Conservation (phyloP, 257 asterid genomes). For the Voacanga thouarsii region DNA sequence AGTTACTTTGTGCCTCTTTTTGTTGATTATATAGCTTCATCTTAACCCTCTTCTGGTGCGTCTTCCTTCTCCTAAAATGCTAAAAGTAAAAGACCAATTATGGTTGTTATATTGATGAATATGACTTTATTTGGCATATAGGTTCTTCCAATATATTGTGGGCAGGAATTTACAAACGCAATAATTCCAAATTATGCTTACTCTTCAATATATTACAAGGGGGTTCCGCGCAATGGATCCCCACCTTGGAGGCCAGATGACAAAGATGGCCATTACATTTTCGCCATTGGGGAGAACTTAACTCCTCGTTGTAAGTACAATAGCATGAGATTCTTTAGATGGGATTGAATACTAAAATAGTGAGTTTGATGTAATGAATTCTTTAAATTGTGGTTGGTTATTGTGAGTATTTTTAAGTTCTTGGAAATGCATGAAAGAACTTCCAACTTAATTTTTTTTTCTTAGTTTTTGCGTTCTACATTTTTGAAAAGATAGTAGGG, state of each 20-base stretch:
- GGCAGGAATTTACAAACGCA: conserved; percentile 54
- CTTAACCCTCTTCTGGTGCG: neutral
- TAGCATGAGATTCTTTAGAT: conserved; percentile 5
- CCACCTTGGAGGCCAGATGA: conserved; percentile 89
- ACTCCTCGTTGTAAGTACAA: conserved; percentile 85
- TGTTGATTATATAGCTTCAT: neutral
- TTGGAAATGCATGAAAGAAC: neutral
- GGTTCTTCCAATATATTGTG: conserved; percentile 66
- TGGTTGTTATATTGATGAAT: neutral
- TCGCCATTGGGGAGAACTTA: conserved; percentile 72
- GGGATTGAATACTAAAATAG: neutral
- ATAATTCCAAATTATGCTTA: conserved; percentile 55
- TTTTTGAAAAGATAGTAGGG: neutral
- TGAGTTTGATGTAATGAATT: neutral
- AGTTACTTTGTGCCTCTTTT: neutral
- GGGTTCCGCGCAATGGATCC: conserved; percentile 62
- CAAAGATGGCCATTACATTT: conserved; percentile 81
- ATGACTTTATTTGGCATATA: conserved; percentile 28
- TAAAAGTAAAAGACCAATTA: neutral
- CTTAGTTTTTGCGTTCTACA: neutral
- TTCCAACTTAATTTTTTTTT: neutral
- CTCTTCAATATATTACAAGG: conserved; percentile 76
- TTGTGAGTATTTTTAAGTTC: neutral
- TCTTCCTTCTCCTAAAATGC: neutral
- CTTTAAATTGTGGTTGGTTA: neutral